Evolutionary conservation across 2,329 filamentous ascomycete species (phyloP), one percentile per base, ranked within the genome.

Genomic region (Fusarium chaquense): DNA sequence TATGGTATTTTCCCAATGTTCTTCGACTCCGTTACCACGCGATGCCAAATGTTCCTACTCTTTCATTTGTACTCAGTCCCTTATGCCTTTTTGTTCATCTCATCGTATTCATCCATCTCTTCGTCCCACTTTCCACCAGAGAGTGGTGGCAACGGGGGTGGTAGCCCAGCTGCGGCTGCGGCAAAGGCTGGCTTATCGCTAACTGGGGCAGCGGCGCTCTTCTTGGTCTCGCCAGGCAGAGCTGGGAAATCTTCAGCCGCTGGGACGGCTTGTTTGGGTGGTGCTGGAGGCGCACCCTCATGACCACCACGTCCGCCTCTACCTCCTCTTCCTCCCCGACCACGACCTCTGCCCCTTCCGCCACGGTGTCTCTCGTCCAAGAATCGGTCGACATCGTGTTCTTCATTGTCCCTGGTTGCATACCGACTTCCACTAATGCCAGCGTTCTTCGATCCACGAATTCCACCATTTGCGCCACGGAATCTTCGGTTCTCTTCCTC

Each of bases 41-140:
- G 24, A 35, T 54, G 9, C 46, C 28, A 24, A 20, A 33, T 51
- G 51, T 46, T 43, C 41, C 51, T 36, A 59, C 67, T 45, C 30
- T 51, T 57, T n/a, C 6, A 18, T 28, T 22, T 40, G 2, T 49
- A 30, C 13, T 7, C n/a, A 33, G 3, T 18, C n/a, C 9, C 12
- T 16, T 26, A 75, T 67, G 60, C 60, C 55, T 73, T 69, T 56
- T 75, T 70, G 45, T 75, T 77, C n/a, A 65, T 58, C 33, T 79
- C 82, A 28, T 87, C 84, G 15, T 84, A 77, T 7, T 81, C 84
- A 50, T 85, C 85, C 81, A 89, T 85, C 77, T 89, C 87, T 36
- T 89, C 87, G 52, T 85, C 87, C 87, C 87, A 89, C 57, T 84
- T 80, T 13, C 78, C 82, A 11, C 83, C 76, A 2, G 60, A 61